phyloP scores from a whole-genome alignment of 768 basidiomycete genomes.

The Suillus bovinus region DNA sequence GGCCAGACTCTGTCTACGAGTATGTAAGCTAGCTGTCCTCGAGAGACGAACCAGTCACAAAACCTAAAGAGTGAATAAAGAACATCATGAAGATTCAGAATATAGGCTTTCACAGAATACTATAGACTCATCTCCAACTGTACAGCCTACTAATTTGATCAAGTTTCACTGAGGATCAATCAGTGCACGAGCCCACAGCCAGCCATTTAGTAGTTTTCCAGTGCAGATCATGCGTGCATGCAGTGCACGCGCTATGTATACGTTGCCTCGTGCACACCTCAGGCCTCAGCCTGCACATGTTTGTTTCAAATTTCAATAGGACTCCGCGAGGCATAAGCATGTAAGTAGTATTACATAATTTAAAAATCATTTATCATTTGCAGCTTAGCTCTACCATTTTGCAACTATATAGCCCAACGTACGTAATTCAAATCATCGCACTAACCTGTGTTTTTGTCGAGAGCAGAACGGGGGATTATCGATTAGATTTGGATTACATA shows the following conservation, averaged over 20 bases:
- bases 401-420: background rate
- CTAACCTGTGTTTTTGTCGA: background rate
- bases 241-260: background rate
- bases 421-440: background rate
- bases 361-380: background rate
- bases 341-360: no score
- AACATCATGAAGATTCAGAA: no score
- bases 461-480: background rate
- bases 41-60: no score
- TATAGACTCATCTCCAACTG: background rate
- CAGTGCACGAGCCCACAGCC: background rate
- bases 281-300: background rate
- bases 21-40: no score
- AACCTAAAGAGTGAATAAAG: no score
- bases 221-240: background rate
- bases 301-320: no score
- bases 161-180: background rate
- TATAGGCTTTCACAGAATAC: background rate
- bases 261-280: background rate
- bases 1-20: no score
- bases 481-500: background rate
- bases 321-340: background rate
- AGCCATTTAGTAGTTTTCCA: background rate
- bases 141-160: background rate
- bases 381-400: no score